Percentiles rank a stretch among this genome's conserved stretches.
These are phyloP conservation scores for Farysia itapuensis DNA, from an alignment of 1,284 basidiomycete genomes.

Conservation along the genomic window DNA sequence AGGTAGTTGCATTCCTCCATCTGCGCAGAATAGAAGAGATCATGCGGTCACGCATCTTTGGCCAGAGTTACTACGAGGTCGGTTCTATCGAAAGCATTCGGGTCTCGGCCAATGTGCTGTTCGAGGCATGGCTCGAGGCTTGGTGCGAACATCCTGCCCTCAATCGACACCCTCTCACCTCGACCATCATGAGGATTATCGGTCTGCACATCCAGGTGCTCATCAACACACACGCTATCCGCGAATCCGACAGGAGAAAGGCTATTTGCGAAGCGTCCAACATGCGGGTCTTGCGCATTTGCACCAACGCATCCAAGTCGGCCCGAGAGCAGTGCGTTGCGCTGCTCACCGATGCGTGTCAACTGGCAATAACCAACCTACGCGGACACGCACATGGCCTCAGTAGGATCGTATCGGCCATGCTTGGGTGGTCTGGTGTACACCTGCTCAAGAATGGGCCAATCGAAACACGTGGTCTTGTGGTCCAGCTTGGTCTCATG, in stretches of 20 bases:
- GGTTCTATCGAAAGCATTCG: conserved; percentile 39
- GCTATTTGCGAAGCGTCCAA: conserved; percentile 28
- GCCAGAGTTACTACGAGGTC: conserved; percentile 38
- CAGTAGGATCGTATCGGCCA: conserved; percentile 29
- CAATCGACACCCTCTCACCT: conserved; percentile 20
- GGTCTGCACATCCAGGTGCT: conserved; percentile 35
- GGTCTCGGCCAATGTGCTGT: conserved; percentile 28
- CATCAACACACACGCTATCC: conserved; percentile 37
- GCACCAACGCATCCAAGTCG: conserved; percentile 21
- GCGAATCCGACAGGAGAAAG: conserved; percentile 26
- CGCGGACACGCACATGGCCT: conserved; percentile 14
- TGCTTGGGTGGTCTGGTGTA: conserved; percentile 36
- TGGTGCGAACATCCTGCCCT: conserved; percentile 37
- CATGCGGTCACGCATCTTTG: conserved; percentile 35
- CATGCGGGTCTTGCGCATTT: conserved; percentile 34
- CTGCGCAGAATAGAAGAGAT: conserved; percentile 36
- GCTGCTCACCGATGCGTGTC: conserved; percentile 21
- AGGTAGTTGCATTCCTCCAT: conserved; percentile 30
- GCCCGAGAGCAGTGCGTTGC: conserved; percentile 25
- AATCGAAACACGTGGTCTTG: conserved; percentile 31
- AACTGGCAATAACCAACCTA: conserved; percentile 23
- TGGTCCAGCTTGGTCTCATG: conserved; percentile 34
- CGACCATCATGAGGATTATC: conserved; percentile 35
- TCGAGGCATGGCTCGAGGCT: conserved; percentile 32
- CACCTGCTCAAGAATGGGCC: conserved; percentile 36